phyloP scores from a whole-genome alignment of 75 land plant genomes.

The Sequoiadendron giganteum region DNA sequence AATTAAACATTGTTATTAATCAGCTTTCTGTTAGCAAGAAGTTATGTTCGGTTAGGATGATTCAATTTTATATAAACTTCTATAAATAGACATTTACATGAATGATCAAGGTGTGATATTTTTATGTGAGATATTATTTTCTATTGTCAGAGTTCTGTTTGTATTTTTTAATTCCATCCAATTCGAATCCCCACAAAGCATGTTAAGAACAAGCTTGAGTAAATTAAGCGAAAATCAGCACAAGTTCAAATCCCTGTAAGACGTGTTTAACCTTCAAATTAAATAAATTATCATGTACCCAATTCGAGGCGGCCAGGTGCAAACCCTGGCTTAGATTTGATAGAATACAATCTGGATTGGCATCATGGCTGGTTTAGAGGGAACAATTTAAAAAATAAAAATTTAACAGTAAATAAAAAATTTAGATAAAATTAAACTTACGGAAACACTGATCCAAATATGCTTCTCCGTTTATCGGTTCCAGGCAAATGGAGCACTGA shows the following conservation, averaged over 20 bases:
- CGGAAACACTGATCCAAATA: conserved; percentile 39
- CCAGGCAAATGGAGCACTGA: conserved; percentile 34
- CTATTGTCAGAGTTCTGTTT: too few species aligned
- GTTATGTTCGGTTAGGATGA: too few species aligned
- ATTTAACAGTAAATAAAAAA: not conserved
- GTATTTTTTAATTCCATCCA: too few species aligned
- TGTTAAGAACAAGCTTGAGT: not conserved
- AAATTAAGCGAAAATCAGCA: not conserved
- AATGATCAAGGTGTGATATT: too few species aligned
- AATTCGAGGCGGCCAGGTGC: not conserved
- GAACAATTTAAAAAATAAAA: not conserved
- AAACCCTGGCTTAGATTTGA: not conserved
- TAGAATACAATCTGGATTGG: not conserved
- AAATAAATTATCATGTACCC: not conserved
- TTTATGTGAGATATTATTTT: too few species aligned
- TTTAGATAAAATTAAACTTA: not conserved
- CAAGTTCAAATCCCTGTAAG: not conserved
- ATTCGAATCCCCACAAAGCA: not conserved
- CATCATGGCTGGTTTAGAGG: not conserved
- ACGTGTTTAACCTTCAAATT: not conserved
- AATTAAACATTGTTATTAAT: too few species aligned
- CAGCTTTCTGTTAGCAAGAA: too few species aligned
- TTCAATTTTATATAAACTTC: too few species aligned
- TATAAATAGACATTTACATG: too few species aligned
- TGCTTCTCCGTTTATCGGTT: conserved; percentile 33